These are phyloP conservation scores for Tuber brumale DNA, from an alignment of 495 filamentous ascomycete species.

Conservation along the genomic window DNA sequence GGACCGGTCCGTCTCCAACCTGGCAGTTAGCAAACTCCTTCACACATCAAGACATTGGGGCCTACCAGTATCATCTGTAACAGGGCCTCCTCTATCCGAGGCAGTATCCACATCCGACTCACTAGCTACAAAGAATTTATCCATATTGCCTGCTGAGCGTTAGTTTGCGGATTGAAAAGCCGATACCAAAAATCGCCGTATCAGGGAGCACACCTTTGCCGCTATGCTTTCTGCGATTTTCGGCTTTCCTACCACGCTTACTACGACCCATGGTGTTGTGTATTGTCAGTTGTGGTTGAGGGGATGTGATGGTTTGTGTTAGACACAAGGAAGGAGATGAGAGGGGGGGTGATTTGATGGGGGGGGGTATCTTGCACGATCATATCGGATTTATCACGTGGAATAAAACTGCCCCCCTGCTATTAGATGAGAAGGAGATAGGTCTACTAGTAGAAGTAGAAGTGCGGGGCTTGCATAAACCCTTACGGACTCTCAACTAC, in stretches of 20 bases:
- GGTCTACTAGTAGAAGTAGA: neutral
- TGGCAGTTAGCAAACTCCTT: neutral
- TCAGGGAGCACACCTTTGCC: neutral
- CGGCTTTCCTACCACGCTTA: neutral
- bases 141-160: neutral
- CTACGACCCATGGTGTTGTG: neutral
- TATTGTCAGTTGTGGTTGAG: neutral
- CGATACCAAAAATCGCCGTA: neutral
- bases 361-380: neutral
- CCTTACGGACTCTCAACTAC: neutral
- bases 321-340: neutral
- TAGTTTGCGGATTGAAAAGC: neutral
- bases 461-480: neutral
- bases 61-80: neutral
- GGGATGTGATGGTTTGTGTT: neutral
- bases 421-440: neutral
- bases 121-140: neutral
- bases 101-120: neutral
- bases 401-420: neutral
- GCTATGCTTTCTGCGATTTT: neutral
- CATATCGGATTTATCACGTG: neutral
- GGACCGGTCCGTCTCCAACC: neutral
- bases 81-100: neutral
- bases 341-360: neutral
- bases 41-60: neutral